Conservation (phyloP, 2,329 filamentous ascomycete species). For the Neofusicoccum kwambonambiense region DNA sequence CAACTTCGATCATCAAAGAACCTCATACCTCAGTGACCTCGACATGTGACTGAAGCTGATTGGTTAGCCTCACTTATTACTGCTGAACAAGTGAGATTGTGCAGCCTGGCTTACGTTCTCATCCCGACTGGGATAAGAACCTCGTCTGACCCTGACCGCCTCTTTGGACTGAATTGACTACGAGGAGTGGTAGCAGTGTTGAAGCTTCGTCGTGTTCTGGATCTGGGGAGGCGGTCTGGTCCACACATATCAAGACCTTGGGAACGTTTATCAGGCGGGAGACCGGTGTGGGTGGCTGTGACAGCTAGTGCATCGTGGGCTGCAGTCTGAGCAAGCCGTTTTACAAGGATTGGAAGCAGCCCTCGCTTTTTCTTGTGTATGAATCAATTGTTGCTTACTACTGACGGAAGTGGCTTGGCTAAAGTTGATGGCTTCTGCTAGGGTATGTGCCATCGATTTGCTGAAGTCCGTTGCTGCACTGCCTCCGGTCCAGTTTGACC, state of each 20-base stretch:
- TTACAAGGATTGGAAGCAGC: constrained; percentile 29
- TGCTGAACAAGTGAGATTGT: too few relatives aligned
- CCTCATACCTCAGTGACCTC: too few relatives aligned
- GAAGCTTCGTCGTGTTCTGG: constrained; percentile 38
- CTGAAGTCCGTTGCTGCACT: constrained; percentile 17
- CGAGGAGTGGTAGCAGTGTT: constrained; percentile 31
- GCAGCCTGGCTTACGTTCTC: too few relatives aligned
- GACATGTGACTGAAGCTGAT: too few relatives aligned
- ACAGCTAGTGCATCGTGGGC: constrained; percentile 45
- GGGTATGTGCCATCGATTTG: constrained; percentile 28
- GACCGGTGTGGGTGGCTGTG: constrained; percentile 58
- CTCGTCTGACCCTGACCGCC: constrained; percentile 20
- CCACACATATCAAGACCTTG: constrained; percentile 15
- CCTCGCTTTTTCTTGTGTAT: constrained; percentile 12
- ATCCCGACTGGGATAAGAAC: background rate
- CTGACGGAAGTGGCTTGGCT: constrained; percentile 1
- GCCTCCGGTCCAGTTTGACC: constrained; percentile 39
- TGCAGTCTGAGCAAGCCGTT: constrained; percentile 32
- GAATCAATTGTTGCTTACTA: constrained; percentile 3
- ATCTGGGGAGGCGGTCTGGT: constrained; percentile 29
- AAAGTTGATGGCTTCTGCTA: constrained; percentile 22
- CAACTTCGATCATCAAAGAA: too few relatives aligned
- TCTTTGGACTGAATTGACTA: constrained; percentile 25
- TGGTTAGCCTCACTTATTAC: too few relatives aligned
- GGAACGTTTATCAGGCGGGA: constrained; percentile 42